Evolutionary conservation across 2,329 filamentous ascomycete species (phyloP).

Genomic region (Scedosporium boydii): DNA sequence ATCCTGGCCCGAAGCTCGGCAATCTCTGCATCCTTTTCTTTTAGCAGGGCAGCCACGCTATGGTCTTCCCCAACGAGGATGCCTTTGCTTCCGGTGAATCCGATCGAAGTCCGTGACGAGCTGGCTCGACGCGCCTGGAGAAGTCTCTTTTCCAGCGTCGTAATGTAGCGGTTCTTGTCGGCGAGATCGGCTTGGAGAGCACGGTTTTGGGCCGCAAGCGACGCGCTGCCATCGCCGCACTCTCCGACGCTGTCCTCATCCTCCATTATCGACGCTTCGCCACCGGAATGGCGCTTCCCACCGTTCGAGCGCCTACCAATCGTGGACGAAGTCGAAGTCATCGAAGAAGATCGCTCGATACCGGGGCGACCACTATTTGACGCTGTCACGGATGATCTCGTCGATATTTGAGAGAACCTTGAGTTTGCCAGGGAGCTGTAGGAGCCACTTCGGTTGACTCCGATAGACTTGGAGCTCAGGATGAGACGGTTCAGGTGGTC

Average conservation of each 20-base stretch:
- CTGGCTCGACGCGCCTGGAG: conserved; percentile 85
- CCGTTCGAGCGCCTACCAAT: conserved; percentile 44
- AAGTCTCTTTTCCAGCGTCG: conserved; percentile 83
- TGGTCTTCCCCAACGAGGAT: conserved; percentile 72
- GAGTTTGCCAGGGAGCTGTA: conserved; percentile 58
- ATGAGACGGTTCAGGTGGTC: conserved; percentile 94
- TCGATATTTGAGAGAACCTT: conserved; percentile 51
- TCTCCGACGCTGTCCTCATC: conserved; percentile 69
- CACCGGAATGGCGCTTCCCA: conserved; percentile 32
- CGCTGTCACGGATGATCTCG: conserved; percentile 61
- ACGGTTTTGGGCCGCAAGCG: conserved; percentile 72
- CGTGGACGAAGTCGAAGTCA: conserved; percentile 53
- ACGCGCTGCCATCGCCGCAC: conserved; percentile 78
- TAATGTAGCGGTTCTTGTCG: conserved; percentile 97
- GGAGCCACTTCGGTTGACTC: conserved; percentile 73
- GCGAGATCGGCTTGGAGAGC: conserved; percentile 89
- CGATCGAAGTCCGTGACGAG: conserved; percentile 75
- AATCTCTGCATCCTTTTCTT: conserved; percentile 89
- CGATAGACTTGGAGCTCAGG: conserved; percentile 87
- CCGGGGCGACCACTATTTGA: conserved; percentile 40
- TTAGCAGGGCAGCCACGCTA: conserved; percentile 60
- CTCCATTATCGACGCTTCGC: conserved; percentile 27
- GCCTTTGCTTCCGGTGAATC: conserved; percentile 51
- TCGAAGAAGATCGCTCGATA: conserved; percentile 56
- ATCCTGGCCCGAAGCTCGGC: conserved; percentile 78